Evolutionary conservation across 2,329 filamentous ascomycete species (phyloP).

Genomic region (Laburnicola sp.): DNA sequence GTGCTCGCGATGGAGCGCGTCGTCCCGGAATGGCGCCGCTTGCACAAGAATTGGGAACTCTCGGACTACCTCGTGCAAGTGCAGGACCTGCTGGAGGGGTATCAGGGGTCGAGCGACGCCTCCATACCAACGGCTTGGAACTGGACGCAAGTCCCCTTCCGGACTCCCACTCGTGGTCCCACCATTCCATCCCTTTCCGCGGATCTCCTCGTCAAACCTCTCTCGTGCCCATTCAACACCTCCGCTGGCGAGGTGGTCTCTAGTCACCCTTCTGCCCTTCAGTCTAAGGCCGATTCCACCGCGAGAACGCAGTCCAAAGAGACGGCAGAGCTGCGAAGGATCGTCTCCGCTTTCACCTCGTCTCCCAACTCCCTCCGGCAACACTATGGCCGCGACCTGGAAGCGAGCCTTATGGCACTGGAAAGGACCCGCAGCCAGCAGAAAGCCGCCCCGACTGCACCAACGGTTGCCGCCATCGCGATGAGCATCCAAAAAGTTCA

Average conservation of each 20-base stretch:
- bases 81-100: conserved; percentile 46
- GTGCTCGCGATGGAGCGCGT: conserved; percentile 45
- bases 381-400: conserved; percentile 43
- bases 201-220: conserved; percentile 16
- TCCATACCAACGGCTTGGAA: conserved; percentile 13
- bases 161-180: conserved; percentile 12
- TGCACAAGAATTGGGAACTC: conserved; percentile 53
- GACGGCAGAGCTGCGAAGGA: conserved; percentile 28
- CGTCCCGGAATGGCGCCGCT: conserved; percentile 51
- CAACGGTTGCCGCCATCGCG: conserved; percentile 3
- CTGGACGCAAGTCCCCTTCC: conserved; percentile 19
- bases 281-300: conserved; percentile 1
- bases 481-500: conserved; percentile 16
- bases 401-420: conserved; percentile 34
- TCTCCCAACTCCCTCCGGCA: conserved; percentile 41
- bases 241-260: background rate
- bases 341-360: conserved; percentile 34
- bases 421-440: conserved; percentile 22
- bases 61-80: conserved; percentile 48
- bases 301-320: conserved; percentile 9
- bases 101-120: conserved; percentile 20
- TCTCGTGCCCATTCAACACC: conserved; percentile 1
- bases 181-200: conserved; percentile 14
- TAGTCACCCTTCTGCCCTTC: background rate
- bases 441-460: conserved; percentile 11